phyloP scores from a whole-genome alignment of 805 yeast species.

The Kregervanrija fluxuum region DNA sequence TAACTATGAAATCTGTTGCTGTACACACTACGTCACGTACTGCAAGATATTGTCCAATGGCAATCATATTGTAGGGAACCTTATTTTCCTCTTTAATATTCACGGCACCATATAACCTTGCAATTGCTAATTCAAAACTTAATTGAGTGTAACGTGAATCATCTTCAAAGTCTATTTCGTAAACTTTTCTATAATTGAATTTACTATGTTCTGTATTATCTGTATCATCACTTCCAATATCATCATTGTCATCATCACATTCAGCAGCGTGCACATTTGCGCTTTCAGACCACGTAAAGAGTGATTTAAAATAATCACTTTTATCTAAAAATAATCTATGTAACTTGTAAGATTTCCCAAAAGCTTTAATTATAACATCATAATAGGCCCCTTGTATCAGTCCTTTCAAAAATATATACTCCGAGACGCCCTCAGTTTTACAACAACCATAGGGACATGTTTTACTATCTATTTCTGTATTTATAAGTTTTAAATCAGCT shows the following conservation, averaged over 20 bases:
- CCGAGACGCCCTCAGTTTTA: slow-evolving; percentile 14
- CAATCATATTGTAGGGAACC: slow-evolving; percentile 37
- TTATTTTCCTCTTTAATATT: slow-evolving; percentile 27
- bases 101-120: slow-evolving; percentile 38
- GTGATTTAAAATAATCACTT: slow-evolving; percentile 39
- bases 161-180: slow-evolving; percentile 33
- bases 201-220: not conserved
- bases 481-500: slow-evolving; percentile 4
- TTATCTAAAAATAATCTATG: slow-evolving; percentile 40
- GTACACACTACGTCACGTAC: slow-evolving; percentile 37
- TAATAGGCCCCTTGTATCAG: slow-evolving; percentile 39
- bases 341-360: slow-evolving; percentile 35
- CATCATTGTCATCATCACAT: slow-evolving; percentile 4
- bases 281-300: slow-evolving; percentile 38
- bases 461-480: not conserved
- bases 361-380: slow-evolving; percentile 42
- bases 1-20: slow-evolving; percentile 34
- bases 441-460: slow-evolving; percentile 26
- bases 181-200: slow-evolving; percentile 4
- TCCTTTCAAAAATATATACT: slow-evolving; percentile 32
- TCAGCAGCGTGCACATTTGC: slow-evolving; percentile 2
- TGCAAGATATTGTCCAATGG: slow-evolving; percentile 43
- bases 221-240: not conserved
- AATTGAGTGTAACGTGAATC: slow-evolving; percentile 35
- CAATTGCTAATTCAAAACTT: slow-evolving; percentile 42